Base-by-base conservation (phyloP, 2,329 filamentous ascomycete genomes). In the Coniosporium tulheliwenetii region DNA sequence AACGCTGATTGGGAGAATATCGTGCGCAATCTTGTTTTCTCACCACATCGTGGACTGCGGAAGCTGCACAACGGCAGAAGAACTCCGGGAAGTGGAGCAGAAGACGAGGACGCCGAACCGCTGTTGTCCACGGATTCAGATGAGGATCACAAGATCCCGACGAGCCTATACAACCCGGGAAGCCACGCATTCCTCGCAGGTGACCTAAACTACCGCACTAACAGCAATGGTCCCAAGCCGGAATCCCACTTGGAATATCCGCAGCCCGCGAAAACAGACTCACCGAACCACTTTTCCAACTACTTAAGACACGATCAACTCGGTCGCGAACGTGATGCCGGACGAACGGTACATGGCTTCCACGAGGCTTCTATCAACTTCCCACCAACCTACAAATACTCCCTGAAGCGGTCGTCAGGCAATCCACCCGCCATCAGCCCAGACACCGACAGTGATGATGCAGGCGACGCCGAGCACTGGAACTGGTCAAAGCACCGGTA, bases 161-260 rank as follows among this genome's bases (percentile, higher is more conserved):
- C 43, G 8, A 77, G 76, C 30, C 75, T 96, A 42, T 95, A 87
- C 64, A 75, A 73, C 39, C 76, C 84, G 1, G 72, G 70, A 3
- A 78, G 78, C 3, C 78, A 93, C 56, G 67, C 95, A 1, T 93
- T 96, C 57, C 69, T 96, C 37, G 81, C 80, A 0, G 91, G 91
- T 16, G 91, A 98, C 58, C 71, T 98, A 44, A 98, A 98, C 66
- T 98, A 98, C 62, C 81, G 91, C 49, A 93, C 89, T 13, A 76
- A 79, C 7, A 71, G 77, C 45, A 70, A 68, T 1, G 65, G 71
- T 0, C 86, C 87, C 0, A 63, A 67, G 0, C 64, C 71, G 0
- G 61, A 67, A 2, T 77, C 83, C 39, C 55, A 66, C 52, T 39
- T 63, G 5, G 59, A 58, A 3, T 83, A 85, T 71, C 73, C 91